These are phyloP conservation scores for Talaromyces wortmannii DNA, from an alignment of 495 filamentous ascomycete species.

Conservation along the genomic window DNA sequence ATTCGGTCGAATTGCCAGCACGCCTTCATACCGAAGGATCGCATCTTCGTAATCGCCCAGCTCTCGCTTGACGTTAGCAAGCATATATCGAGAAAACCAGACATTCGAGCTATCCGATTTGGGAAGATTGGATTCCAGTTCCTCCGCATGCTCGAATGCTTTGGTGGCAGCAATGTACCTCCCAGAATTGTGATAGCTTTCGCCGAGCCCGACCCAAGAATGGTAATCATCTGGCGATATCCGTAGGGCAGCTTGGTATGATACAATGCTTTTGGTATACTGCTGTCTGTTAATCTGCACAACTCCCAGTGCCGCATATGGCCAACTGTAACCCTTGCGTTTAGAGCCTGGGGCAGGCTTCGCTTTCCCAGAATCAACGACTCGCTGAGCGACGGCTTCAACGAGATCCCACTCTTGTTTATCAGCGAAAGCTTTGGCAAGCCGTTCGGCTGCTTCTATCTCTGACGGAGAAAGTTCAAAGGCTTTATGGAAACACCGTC, in stretches of 20 bases:
- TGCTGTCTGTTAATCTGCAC: conserved; percentile 94
- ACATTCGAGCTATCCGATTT: conserved; percentile 48
- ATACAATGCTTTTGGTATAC: conserved; percentile 76
- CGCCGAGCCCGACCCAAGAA: conserved; percentile 91
- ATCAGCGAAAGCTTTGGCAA: conserved; percentile 79
- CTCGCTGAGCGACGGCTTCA: conserved; percentile 82
- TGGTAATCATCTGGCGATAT: conserved; percentile 82
- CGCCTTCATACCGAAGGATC: conserved; percentile 63
- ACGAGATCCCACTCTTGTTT: conserved; percentile 94
- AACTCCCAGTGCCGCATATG: conserved; percentile 91
- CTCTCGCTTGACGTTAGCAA: conserved; percentile 92
- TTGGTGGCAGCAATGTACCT: conserved; percentile 88
- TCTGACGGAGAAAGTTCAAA: conserved; percentile 90
- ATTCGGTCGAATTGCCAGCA: conserved; percentile 54
- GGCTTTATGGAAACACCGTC: conserved; percentile 92
- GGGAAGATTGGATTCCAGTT: conserved; percentile 44
- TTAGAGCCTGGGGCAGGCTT: conserved; percentile 86
- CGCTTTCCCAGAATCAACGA: conserved; percentile 86
- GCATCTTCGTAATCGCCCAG: conserved; percentile 83
- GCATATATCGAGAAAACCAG: conserved; percentile 95
- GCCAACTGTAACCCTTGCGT: conserved; percentile 88
- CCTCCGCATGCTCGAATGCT: conserved; percentile 75
- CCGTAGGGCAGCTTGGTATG: conserved; percentile 85
- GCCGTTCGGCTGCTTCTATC: conserved; percentile 77
- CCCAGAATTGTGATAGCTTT: conserved; percentile 92